Evolutionary conservation across 2,329 filamentous ascomycete species (phyloP), one percentile per base, ranked within the genome.

Genomic region (Hypoxylon sp.): DNA sequence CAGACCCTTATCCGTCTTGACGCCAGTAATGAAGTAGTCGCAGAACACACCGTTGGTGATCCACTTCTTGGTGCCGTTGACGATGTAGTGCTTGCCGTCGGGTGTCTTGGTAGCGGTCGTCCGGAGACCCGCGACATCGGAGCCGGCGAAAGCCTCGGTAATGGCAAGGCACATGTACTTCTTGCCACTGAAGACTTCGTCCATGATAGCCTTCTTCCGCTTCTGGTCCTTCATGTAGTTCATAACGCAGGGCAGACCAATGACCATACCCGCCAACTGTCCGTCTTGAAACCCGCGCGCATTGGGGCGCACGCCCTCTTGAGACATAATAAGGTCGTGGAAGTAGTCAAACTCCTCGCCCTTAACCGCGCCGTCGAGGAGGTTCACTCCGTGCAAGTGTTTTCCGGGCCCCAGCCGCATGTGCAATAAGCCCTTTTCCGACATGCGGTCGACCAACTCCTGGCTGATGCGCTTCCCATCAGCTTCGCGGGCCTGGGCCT

Each of bases 121-220:
- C 67, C 91, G 85, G 37, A 96, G 83, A 14, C 91, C 89, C 12
- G 93, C 91, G 3, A 96, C 93, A 77, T 96, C 93, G 37, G 87
- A 90, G 12, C 93, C 93, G 14, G 93, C 93, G 79, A 96, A 96
- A 0, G 93, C 93, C 79, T 97, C 93, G 1, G 93, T 96, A 74
- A 96, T 93, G 56, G 93, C 93, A 2, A 97, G 83, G 75, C 91
- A 95, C 76, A 96, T 93, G 84, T 94, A 94, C 87, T 96, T 96
- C 84, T 89, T 88, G 65, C 93, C 93, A 47, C 85, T 87, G 70
- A 96, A 85, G 47, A 93, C 90, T 73, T 96, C 91, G 34, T 88
- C 83, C 32, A 89, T 87, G 48, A 96, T 84, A 56, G 84, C 84
- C 71, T 89, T 85, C 80, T 89, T 90, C 72, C 92, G 85, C 43